A percentile compares a stretch with the other conserved stretches of the same genome.
Conservation (phyloP, 108 stramenopile genomes). For the Mayamaea pseudoterrestris region DNA sequence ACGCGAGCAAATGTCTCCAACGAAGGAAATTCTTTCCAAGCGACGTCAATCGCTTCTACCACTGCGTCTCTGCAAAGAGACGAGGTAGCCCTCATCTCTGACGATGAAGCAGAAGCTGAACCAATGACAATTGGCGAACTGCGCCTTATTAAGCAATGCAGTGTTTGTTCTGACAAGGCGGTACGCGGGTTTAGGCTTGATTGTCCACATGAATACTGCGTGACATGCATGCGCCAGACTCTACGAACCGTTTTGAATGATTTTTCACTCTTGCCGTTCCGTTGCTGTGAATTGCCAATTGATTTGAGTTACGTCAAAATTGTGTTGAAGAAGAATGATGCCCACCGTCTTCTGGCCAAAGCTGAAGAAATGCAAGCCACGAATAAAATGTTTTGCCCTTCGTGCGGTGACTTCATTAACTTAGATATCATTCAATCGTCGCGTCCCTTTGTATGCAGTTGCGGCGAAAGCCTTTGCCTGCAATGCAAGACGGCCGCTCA, state of each 20-base stretch:
- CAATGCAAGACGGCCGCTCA: conserved; percentile 30
- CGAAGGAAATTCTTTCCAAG: too few relatives aligned
- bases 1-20: too few relatives aligned
- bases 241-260: conserved; percentile 27
- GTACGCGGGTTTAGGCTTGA: conserved; percentile 16
- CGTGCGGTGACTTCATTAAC: conserved; percentile 32
- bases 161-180: conserved; percentile 26
- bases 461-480: conserved; percentile 21
- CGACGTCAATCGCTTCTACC: conserved; percentile 13
- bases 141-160: conserved; percentile 19
- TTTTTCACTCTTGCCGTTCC: conserved; percentile 27
- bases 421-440: conserved; percentile 24
- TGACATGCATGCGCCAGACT: conserved; percentile 18
- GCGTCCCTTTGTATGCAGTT: conserved; percentile 16
- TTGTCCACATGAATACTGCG: conserved; percentile 29
- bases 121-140: conserved; percentile 8
- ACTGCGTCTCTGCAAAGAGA: conserved; percentile 5
- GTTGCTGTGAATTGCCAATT: conserved; percentile 41
- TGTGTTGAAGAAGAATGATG: conserved; percentile 10
- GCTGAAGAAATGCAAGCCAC: conserved; percentile 20
- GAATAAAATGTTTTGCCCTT: conserved; percentile 45
- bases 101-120: conserved; percentile 5
- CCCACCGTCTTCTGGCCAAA: conserved; percentile 10
- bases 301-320: conserved; percentile 24
- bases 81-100: not conserved